phyloP scores from a whole-genome alignment of 345 rosid genomes.

The Moricandia arvensis region DNA sequence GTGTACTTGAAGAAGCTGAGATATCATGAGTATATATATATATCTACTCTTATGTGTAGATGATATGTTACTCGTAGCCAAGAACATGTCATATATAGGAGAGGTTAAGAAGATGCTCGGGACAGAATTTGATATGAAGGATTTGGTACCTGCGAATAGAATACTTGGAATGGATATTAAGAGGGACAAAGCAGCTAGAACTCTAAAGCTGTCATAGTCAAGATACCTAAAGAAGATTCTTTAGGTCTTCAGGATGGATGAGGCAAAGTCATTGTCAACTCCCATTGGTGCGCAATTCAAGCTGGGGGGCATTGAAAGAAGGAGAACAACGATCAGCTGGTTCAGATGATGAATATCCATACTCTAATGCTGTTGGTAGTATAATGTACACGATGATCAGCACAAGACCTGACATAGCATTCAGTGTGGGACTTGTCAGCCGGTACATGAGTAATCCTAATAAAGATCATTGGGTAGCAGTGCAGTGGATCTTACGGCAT shows the following conservation, averaged over 20 bases:
- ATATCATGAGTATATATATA: no score
- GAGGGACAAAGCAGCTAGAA: background rate
- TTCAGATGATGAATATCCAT: no score
- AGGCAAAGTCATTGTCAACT: background rate
- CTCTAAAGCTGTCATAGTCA: background rate
- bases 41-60: background rate
- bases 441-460: no score
- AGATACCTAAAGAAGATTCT: background rate
- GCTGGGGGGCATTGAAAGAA: background rate
- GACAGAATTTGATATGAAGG: background rate
- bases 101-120: background rate
- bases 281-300: background rate
- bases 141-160: background rate
- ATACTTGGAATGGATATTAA: background rate
- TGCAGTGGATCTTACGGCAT: no score
- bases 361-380: no score
- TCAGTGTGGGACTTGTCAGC: no score
- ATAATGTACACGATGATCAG: no score
- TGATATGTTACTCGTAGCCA: background rate
- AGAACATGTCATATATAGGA: no score
- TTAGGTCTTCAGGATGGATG: background rate
- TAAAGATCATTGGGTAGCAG: no score
- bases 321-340: background rate
- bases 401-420: no score
- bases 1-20: background rate